Evolutionary conservation across 257 asterid genomes (phyloP).

Genomic region (Striga asiatica): DNA sequence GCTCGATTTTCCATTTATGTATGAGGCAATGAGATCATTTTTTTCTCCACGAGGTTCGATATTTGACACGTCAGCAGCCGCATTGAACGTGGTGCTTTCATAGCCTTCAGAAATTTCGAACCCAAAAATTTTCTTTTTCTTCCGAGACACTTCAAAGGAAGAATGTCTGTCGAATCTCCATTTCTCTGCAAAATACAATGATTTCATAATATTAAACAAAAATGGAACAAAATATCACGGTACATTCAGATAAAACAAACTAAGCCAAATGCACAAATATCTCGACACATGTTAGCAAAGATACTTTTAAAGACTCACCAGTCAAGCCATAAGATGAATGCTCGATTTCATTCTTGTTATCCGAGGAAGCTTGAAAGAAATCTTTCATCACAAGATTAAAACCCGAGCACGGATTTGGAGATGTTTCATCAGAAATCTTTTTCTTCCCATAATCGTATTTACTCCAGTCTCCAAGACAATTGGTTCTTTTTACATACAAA

Average conservation of each 20-base stretch:
- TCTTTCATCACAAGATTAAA: constrained; percentile 20
- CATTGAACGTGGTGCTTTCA: constrained; percentile 16
- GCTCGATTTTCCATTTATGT: constrained; percentile 6
- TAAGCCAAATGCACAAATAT: constrained; percentile 1
- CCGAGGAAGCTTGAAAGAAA: constrained; percentile 17
- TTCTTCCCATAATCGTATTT: background rate
- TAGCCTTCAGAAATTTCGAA: constrained; percentile 48
- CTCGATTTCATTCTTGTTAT: constrained; percentile 23
- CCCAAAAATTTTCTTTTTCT: constrained; percentile 50
- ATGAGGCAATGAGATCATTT: constrained; percentile 12
- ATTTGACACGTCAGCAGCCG: constrained; percentile 9
- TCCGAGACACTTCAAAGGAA: constrained; percentile 22
- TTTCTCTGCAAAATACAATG: constrained; percentile 25
- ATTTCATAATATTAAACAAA: constrained; percentile 1
- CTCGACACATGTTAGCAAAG: background rate
- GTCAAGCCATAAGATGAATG: constrained; percentile 19
- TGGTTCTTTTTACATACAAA: background rate
- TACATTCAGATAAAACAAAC: background rate
- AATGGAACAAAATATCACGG: background rate
- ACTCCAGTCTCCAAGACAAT: no score
- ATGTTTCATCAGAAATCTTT: background rate
- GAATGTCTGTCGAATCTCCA: constrained; percentile 20
- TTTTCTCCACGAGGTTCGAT: constrained; percentile 14
- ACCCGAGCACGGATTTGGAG: constrained; percentile 8
- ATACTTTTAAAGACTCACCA: constrained; percentile 26